Evolutionary conservation across 1,139 yeast species (phyloP).

Genomic region (Sugiyamaella xylanicola): DNA sequence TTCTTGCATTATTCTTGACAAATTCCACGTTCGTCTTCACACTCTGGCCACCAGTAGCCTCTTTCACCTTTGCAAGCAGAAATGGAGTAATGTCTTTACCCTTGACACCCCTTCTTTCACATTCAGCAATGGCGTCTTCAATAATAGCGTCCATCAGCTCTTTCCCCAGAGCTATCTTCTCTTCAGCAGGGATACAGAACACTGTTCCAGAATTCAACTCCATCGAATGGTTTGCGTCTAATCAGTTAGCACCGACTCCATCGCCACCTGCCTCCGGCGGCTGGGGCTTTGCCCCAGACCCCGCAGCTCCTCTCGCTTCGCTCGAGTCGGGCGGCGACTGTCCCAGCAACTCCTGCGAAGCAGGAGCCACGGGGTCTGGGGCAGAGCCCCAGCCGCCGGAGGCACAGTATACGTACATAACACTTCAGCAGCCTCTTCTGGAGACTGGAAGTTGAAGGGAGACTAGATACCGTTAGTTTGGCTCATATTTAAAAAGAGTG

Average conservation of each 20-base stretch:
- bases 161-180: slow-evolving; percentile 58
- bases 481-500: background rate
- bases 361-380: background rate
- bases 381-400: background rate
- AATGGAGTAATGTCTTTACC: slow-evolving; percentile 87
- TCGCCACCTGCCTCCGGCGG: too few species aligned
- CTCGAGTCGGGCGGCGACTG: too few species aligned
- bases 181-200: slow-evolving; percentile 83
- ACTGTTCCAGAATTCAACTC: slow-evolving; percentile 66
- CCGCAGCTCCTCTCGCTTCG: too few species aligned
- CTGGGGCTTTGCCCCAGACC: too few species aligned
- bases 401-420: slow-evolving; percentile 45
- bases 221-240: slow-evolving; percentile 53
- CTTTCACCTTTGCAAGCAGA: slow-evolving; percentile 63
- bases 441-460: slow-evolving; percentile 61
- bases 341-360: too few species aligned
- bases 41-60: slow-evolving; percentile 66
- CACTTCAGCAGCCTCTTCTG: slow-evolving; percentile 62
- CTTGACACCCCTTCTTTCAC: slow-evolving; percentile 52
- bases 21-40: slow-evolving; percentile 72
- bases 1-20: slow-evolving; percentile 72
- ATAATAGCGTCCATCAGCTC: slow-evolving; percentile 58
- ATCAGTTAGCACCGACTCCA: too few species aligned
- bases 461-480: slow-evolving; percentile 42
- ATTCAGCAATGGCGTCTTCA: slow-evolving; percentile 58